phyloP scores from a whole-genome alignment of 371 early-diverging fungal genomes.

The Zychaea mexicana region DNA sequence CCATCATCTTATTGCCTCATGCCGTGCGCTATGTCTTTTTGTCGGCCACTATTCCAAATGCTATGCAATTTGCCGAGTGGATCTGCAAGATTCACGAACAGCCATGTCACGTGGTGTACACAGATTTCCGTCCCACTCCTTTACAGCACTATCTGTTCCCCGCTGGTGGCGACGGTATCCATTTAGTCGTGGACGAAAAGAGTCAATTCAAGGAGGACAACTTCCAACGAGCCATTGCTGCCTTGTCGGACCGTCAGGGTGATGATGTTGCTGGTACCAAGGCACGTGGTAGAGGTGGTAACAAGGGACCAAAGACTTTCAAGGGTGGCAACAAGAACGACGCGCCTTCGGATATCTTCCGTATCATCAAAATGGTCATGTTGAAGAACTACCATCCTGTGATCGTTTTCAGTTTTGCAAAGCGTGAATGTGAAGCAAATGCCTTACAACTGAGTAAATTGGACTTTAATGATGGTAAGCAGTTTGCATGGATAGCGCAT shows the following conservation, averaged over 20 bases:
- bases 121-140: conserved; percentile 99
- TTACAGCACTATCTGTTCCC: conserved; percentile 97
- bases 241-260: conserved; percentile 66
- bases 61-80: conserved; percentile 99
- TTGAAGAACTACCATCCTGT: conserved; percentile 95
- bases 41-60: conserved; percentile 99
- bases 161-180: conserved; percentile 92
- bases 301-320: conserved; percentile 36
- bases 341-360: conserved; percentile 83
- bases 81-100: conserved; percentile 96
- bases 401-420: conserved; percentile 99
- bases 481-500: background rate
- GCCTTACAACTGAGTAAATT: conserved; percentile 92
- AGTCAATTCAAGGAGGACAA: conserved; percentile 93
- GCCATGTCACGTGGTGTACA: conserved; percentile 99
- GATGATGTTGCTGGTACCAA: conserved; percentile 51
- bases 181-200: conserved; percentile 96
- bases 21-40: conserved; percentile 97
- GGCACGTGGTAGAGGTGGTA: conserved; percentile 38
- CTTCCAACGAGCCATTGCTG: conserved; percentile 88
- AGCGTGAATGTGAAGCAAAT: conserved; percentile 95
- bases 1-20: conserved; percentile 96
- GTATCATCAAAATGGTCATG: conserved; percentile 96
- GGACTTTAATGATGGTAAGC: conserved; percentile 87
- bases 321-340: conserved; percentile 67